Base-by-base conservation (phyloP, 2,329 filamentous ascomycete genomes). In the Fusarium sp. region DNA sequence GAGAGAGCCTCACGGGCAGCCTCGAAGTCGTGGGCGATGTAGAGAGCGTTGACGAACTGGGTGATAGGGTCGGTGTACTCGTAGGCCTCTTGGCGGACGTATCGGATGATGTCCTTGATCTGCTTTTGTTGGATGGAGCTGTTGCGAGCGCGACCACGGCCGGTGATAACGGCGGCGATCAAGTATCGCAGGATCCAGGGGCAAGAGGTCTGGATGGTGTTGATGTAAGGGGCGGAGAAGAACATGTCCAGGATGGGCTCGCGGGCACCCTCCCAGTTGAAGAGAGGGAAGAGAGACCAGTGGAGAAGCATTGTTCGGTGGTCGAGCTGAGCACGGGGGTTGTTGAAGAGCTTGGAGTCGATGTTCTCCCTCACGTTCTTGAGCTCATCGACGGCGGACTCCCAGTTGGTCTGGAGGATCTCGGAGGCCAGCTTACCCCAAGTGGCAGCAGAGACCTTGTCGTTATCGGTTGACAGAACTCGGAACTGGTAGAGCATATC, bases 401-500 rank as follows among this genome's bases (percentile, higher is more conserved):
- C 96, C 96, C 96, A 99, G 86, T 94, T 97, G 73, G 92, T 93
- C 73, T 90, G 93, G 71, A 99, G 88, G 79, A 99, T 98, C 82
- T 99, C 96, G 73, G 91, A 97, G 52, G 95, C 96, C 67, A 99
- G 88, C 85, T 98, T 98, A 81, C 96, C 96, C 96, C 96, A 99
- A 66, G 94, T 98, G 64, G 96, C 96, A 57, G 93, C 92, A 61
- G 93, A 89, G 73, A 98, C 95, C 85, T 97, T 97, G 87, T 98
- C 96, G 84, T 97, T 97, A 82, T 99, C 96, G 76, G 95, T 99
- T 60, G 95, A 98, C 75, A 99, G 89, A 72, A 99, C 94, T 78
- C 96, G 93, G 90, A 98, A 99, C 80, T 97, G 93, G 85, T 98
- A 98, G 55, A 99, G 90, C 74, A 97, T 87, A 79, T 98, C 96